Evolutionary conservation across 2,329 filamentous ascomycete species (phyloP), one percentile per base, ranked within the genome.

Genomic region (Cladosporium colombiae): DNA sequence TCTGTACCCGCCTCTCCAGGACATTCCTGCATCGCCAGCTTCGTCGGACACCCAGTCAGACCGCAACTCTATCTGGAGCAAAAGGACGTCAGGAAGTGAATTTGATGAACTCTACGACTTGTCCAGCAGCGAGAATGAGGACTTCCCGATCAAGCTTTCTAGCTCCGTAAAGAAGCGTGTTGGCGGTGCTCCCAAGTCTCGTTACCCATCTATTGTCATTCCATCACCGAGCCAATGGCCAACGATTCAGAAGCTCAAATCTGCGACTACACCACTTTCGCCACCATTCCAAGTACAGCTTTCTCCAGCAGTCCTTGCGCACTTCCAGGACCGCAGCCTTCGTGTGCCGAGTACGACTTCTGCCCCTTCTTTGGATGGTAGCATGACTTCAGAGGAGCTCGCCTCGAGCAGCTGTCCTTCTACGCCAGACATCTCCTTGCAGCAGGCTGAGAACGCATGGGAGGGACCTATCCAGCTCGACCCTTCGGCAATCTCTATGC

Each of bases 81-180:
- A 87, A 71, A 81, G 85, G 76, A 89, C 89, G 70, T 86, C 87
- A 71, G 84, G 84, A 68, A 91, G 86, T 70, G 89, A 92, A 69
- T 94, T 94, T 72, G 91, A 96, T 78, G 92, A 96, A 72, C 81
- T 97, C 58, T 97, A 97, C 77, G 91, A 95, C 77, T 85, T 92
- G 50, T 93, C 91, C 18, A 92, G 96, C 70, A 88, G 92, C 64
- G 92, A 96, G 71, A 84, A 86, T 10, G 82, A 86, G 70, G 78
- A 79, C 73, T 76, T 88, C 72, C 73, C 81, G 73, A 74, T 84
- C 75, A 74, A 84, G 79, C 75, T 83, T 74, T 78, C 85, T 75
- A 73, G 84, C 78, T 83, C 81, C 25, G 80, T 83, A 68, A 83
- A 82, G 77, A 78, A 80, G 68, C 72, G 73, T 59, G 73, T 74